A percentile compares a stretch with the other conserved stretches of the same genome.
Conservation (phyloP, 768 basidiomycete species). For the Mycena venus region DNA sequence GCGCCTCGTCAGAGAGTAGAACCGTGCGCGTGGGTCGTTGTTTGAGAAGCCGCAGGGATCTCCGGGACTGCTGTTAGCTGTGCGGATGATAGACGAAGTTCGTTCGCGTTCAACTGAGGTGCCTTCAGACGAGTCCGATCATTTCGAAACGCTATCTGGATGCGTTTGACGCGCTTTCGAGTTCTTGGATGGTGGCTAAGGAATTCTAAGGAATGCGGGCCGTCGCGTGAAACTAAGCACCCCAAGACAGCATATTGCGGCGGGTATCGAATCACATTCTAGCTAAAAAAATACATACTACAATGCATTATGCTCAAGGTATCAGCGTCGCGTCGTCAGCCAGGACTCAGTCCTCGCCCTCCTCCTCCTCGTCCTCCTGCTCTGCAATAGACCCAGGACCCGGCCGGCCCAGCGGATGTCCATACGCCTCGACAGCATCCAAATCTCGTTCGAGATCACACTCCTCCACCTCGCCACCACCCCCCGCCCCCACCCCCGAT, state of each 20-base stretch:
- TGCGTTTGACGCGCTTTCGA: not conserved
- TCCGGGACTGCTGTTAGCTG: slow-evolving; percentile 5
- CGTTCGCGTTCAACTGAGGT: not conserved
- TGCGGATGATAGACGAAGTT: slow-evolving; percentile 13
- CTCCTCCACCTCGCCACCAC: slow-evolving; percentile 44
- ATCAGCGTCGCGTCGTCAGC: not conserved
- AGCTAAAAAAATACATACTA: slow-evolving; percentile 12
- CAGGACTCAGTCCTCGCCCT: slow-evolving; percentile 17
- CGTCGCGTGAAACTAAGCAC: too few species aligned
- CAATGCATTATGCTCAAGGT: not conserved
- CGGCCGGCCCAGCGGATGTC: slow-evolving; percentile 27
- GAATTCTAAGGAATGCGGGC: too few species aligned
- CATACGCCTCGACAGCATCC: slow-evolving; percentile 64
- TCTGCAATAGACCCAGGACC: not conserved
- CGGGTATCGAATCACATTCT: slow-evolving; percentile 10
- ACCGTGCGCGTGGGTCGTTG: not conserved
- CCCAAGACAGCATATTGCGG: too few species aligned
- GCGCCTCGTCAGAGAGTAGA: not conserved
- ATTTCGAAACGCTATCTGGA: not conserved
- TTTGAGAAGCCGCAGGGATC: not conserved
- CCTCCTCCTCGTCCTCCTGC: slow-evolving; percentile 24
- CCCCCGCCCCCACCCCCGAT: not conserved
- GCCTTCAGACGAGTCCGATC: not conserved
- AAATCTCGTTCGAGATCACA: slow-evolving; percentile 71
- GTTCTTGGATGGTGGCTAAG: too few species aligned